phyloP scores from a whole-genome alignment of 1,284 basidiomycete genomes.

The Pseudozyma sp. region DNA sequence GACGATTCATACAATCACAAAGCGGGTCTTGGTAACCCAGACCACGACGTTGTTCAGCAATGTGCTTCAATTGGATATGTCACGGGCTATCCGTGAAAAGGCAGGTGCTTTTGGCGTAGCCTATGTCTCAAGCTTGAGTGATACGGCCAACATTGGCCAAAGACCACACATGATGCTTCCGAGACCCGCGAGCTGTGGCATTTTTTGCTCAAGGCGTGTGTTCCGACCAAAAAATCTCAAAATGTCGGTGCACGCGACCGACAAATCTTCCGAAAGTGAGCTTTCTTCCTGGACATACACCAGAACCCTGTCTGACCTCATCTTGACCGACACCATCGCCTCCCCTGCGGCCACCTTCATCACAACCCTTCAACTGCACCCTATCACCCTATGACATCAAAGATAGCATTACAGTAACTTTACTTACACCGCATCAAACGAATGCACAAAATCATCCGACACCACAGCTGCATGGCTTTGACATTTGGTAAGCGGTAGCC shows the following conservation, averaged over 20 bases:
- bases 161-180: constrained; percentile 4
- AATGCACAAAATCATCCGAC: background rate
- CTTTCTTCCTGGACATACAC: background rate
- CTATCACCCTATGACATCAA: background rate
- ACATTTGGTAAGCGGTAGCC: constrained; percentile 19
- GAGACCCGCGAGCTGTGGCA: constrained; percentile 15
- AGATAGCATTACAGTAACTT: too few relatives aligned
- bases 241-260: constrained; percentile 23
- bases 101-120: too few relatives aligned
- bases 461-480: constrained; percentile 24
- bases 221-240: constrained; percentile 7
- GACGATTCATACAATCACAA: background rate
- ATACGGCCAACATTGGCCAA: background rate
- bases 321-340: background rate
- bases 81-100: too few relatives aligned
- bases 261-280: constrained; percentile 18
- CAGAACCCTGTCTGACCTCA: constrained; percentile 21
- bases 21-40: constrained; percentile 11
- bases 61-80: too few relatives aligned
- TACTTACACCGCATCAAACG: background rate
- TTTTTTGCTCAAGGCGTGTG: background rate
- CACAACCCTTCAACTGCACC: background rate
- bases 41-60: background rate
- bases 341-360: background rate
- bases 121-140: too few relatives aligned